Evolutionary conservation across 139 green algal species (phyloP), one percentile per base, ranked within the genome.

Genomic region (Chlamydomonas incerta): DNA sequence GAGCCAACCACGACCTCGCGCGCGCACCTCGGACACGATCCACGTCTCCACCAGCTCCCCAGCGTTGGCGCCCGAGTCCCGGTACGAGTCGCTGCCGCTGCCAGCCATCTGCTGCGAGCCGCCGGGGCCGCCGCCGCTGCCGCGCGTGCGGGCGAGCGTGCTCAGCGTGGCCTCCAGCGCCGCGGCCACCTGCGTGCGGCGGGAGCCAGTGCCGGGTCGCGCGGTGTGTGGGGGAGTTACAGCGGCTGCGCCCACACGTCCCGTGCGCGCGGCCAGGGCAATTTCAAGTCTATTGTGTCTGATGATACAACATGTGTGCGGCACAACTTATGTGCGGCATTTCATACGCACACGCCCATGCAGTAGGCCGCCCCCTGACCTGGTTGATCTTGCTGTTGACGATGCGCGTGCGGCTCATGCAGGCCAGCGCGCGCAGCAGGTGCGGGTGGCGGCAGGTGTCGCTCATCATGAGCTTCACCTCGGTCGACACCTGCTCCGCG

Each of bases 391-490:
- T 6, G 5, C 31, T 15, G 75, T 58, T 72, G 37, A 84, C 8
- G 20, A 84, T 3, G n/a, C n/a, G 31, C 5, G 65, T 35, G 5
- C 60, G 26, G 67, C 33, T 74, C 46, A 65, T 66, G 46, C 41
- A 74, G 14, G 63, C 33, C 46, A 57, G 74, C 8, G 77, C 77
- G 15, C 65, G 18, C 65, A 84, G 77, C 65, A 84, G 47, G 77
- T 84, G 66, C 28, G 63, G 77, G 66, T 84, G 77, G 77, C 47
- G 63, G 63, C 41, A 75, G 1, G 18, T 26, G n/a, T 50, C 60
- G 15, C 35, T 57, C 41, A 35, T 84, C 77, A 84, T 84, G 15
- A 84, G 65, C 20, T 46, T 46, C 35, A 84, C 65, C 65, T 84
- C 55, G 10, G 11, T 72, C 15, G 60, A 37, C 46, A 84, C 77